Base-by-base conservation (phyloP, 2,329 filamentous ascomycete genomes). In the Exophiala sp. region DNA sequence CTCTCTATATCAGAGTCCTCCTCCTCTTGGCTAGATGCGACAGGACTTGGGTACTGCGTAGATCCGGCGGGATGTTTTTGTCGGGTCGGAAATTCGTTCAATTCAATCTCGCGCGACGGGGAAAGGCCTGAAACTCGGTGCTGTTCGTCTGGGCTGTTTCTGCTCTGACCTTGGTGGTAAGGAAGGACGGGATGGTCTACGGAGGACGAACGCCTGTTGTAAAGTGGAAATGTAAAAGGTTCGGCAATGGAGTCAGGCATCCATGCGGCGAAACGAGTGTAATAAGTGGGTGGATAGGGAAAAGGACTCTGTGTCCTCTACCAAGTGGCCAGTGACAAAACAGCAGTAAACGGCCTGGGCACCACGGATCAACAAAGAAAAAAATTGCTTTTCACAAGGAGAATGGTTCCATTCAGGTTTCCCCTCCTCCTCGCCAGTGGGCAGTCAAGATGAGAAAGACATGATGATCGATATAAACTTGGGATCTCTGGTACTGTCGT, bases 201-300 rank as follows among this genome's bases (percentile, higher is more conserved):
- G 18, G 49, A 46, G 18, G 27, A 29, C 40, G 51, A 49, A 22
- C 50, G 59, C 48, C 46, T 34, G 42, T 57, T 43, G 48, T 57
- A 46, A 44, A 54, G 38, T 43, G 58, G 59, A 24, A 50, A 43
- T 46, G 54, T 46, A 49, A 59, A 51, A 45, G 56, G 58, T 47
- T 60, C 60, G 35, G 52, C 56, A 45, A 60, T 48, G 22, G 57
- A 55, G 52, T 59, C 60, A 61, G 60, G 60, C 60, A 61, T 60
- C 56, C 55, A 60, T 49, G 54, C 57, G 46, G 50, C 52, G 43
- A 46, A 50, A 45, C 22, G 44, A 50, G 44, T 37, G 56, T 52
- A 47, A 38, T 53, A 46, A 43, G 44, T 49, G 54, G 54, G 23
- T 18, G 51, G 40, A 29, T 16, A 44, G 24, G 38, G 49, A 48